Evolutionary conservation across 164 flowering plant genomes (phyloP), one percentile per base, ranked within the genome.

Genomic region (Santalum album): DNA sequence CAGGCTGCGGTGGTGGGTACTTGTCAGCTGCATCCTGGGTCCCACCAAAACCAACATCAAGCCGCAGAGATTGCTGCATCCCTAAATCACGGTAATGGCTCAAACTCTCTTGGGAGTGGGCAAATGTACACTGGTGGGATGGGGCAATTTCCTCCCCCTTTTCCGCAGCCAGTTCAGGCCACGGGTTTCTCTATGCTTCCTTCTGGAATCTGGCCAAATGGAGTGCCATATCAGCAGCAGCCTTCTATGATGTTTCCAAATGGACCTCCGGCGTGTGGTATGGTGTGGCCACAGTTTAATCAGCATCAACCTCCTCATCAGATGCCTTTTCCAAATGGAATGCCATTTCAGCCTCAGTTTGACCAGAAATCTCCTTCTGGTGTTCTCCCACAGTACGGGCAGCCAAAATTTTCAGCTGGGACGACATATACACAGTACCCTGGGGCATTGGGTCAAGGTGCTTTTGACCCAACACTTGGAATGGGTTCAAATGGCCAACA

Each of bases 311-410:
- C 42, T 22, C 75, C 16, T 38, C 42, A 38, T 49, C 86, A 69
- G 57, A 66, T 72, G 66, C 70, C 74, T 45, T 54, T 67, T 21
- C 54, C 60, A 12, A 71, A 65, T 48, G 60, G 57, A 32, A 29
- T 69, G 64, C 70, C 72, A 34, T 65, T 60, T 49, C 79, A 75
- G 66, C 90, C 68, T 64, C 82, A 73, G 49, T 69, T 71, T 59
- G 64, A 64, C 58, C 70, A 70, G 45, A 52, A 36, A 34, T 12
- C 66, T 15, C 55, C 69, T 45, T 66, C 70, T 22, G 62, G 53
- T 58, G 49, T 54, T 42, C 48, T 27, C 12, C 16, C 69, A 1
- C 67, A 78, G 7, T 60, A 51, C 58, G 73, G 66, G 56, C 79
- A 72, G 56, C 44, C 67, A 21, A 73, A 67, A 47, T 54, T 65